Evolutionary conservation across 176 grass and related monocot genomes (phyloP), one percentile per base, ranked within the genome.

Genomic region (Tillandsia fasciculata): DNA sequence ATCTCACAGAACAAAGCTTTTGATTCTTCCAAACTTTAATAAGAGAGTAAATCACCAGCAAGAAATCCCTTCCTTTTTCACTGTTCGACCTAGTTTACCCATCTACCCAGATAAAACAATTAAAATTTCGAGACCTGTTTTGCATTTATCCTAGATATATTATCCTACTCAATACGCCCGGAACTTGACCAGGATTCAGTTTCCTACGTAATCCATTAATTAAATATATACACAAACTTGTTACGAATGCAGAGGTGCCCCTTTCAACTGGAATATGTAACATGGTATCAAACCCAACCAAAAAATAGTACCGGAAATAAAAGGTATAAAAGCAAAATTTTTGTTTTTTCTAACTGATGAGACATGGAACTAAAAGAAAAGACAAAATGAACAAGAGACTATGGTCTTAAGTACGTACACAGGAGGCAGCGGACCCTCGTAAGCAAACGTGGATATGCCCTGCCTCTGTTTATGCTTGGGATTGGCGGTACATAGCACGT

Each of bases 381-480:
- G 64, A 22, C 70, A 54, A 1, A 72, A 15, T 48, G 66, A 70
- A 47, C 66, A 54, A 72, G 73, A 69, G 64, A 17, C 69, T 14
- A 18, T 11, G n/a, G 22, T 64, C 29, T 22, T 26, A 51, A 26
- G 78, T 13, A 68, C 74, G n/a, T 77, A 77, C 74, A 12, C 51
- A 20, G 78, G 68, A 28, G 74, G 52, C 24, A 64, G 26, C 22
- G 15, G 17, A 50, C 67, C 74, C 28, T 64, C 73, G 15, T 80
- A 83, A 52, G 91, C 82, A 86, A 97, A 76, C 50, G 93, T 87
- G 54, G 86, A 97, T 76, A 83, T 82, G 8, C 93, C 93, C 80
- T 97, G 93, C 63, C 93, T 85, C 76, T 92, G 93, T 79, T 97
- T 97, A 75, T 97, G 93, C 84, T 92, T 97, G n/a, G 75, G 74